Evolutionary conservation across 2,329 filamentous ascomycete genomes (phyloP).

Genomic region (Gliomastix tumulicola): DNA sequence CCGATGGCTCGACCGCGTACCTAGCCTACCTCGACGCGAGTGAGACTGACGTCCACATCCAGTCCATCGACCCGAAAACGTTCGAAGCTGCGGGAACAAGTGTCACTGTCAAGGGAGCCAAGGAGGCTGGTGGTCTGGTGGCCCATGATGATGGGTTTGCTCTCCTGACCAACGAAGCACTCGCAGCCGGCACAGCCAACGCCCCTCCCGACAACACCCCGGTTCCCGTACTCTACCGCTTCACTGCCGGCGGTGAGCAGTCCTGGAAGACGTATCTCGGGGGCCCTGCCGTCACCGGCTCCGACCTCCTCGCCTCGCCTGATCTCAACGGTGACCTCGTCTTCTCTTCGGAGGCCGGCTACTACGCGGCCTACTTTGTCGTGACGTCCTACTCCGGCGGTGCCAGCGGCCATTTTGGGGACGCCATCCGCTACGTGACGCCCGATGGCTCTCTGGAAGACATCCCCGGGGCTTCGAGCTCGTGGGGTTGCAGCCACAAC

Average conservation of each 20-base stretch:
- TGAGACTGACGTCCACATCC: conserved; percentile 48
- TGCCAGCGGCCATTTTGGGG: conserved; percentile 50
- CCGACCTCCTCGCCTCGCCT: conserved; percentile 41
- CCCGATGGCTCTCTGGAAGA: conserved; percentile 42
- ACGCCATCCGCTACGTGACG: conserved; percentile 36
- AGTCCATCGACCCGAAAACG: conserved; percentile 45
- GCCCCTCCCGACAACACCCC: conserved; percentile 35
- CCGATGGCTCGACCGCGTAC: conserved; percentile 51
- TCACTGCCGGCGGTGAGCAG: conserved; percentile 44
- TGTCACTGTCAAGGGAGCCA: conserved; percentile 43
- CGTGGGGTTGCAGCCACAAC: conserved; percentile 59
- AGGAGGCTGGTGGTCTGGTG: conserved; percentile 54
- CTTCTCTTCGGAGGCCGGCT: conserved; percentile 45
- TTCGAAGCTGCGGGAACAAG: conserved; percentile 45
- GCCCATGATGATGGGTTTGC: conserved; percentile 59
- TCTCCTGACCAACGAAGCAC: conserved; percentile 50
- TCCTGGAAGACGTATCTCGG: conserved; percentile 53
- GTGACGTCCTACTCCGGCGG: conserved; percentile 49
- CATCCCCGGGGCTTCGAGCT: conserved; percentile 44
- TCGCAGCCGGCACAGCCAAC: conserved; percentile 30
- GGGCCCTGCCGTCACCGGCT: conserved; percentile 43
- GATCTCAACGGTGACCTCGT: conserved; percentile 58
- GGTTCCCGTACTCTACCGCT: conserved; percentile 52
- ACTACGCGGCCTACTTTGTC: conserved; percentile 57
- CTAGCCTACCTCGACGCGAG: conserved; percentile 53